Evolutionary conservation across 1,139 yeast species (phyloP).

Genomic region (Lodderomyces metapsilosis): DNA sequence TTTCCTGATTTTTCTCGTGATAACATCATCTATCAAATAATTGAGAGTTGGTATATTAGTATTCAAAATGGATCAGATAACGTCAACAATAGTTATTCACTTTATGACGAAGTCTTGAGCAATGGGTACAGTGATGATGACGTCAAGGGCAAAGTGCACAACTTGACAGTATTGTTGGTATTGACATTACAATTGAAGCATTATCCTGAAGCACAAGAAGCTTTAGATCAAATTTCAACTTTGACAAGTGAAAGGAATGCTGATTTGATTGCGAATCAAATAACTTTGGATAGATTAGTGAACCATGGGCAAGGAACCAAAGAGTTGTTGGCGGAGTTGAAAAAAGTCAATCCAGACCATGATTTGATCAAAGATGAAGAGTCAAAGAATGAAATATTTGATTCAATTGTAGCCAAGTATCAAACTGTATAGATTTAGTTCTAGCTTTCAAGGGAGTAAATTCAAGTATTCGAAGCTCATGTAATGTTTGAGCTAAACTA

Average conservation of each 20-base stretch:
- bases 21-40: constrained; percentile 61
- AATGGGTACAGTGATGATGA: constrained; percentile 46
- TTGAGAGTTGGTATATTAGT: constrained; percentile 65
- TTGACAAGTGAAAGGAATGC: background rate
- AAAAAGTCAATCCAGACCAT: constrained; percentile 46
- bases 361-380: constrained; percentile 49
- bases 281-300: constrained; percentile 50
- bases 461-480: too few relatives aligned
- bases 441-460: background rate
- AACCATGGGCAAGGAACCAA: constrained; percentile 44
- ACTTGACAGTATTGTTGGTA: constrained; percentile 38
- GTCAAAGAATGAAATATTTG: constrained; percentile 54
- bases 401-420: constrained; percentile 57
- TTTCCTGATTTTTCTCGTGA: constrained; percentile 57
- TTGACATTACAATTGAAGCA: constrained; percentile 47
- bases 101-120: constrained; percentile 69
- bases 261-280: constrained; percentile 58
- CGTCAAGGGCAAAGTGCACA: constrained; percentile 33
- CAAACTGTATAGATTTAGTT: constrained; percentile 4
- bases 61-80: constrained; percentile 55
- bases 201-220: constrained; percentile 46
- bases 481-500: too few relatives aligned
- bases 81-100: constrained; percentile 63
- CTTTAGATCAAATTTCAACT: constrained; percentile 40
- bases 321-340: constrained; percentile 41